These are phyloP conservation scores for Eremochloa ophiuroides DNA, from an alignment of 176 grass and related monocot species.

Conservation along the genomic window DNA sequence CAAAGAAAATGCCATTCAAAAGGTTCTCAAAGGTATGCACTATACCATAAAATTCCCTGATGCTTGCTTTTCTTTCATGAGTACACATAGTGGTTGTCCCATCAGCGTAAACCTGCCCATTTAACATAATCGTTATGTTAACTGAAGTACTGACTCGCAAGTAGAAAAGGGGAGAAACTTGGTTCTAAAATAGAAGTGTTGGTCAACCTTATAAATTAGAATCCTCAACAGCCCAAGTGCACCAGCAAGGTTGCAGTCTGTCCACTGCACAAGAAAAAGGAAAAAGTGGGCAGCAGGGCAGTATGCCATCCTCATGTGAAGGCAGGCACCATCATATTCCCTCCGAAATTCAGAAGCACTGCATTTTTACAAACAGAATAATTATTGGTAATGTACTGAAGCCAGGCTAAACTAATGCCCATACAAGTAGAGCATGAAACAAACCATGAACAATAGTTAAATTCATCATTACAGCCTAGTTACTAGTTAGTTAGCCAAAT, in stretches of 20 bases:
- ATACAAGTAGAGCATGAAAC: background rate
- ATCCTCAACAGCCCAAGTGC: slow-evolving; percentile 74
- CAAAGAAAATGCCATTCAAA: background rate
- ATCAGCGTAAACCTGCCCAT: slow-evolving; percentile 77
- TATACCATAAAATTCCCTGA: slow-evolving; percentile 89
- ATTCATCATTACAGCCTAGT: background rate
- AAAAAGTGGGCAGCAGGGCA: slow-evolving; percentile 86
- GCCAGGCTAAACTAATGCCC: background rate
- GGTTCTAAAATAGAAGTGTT: background rate
- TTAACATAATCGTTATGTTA: background rate
- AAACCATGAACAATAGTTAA: background rate
- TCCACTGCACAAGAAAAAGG: slow-evolving; percentile 88
- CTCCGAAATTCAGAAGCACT: slow-evolving; percentile 80
- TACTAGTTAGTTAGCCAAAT: background rate
- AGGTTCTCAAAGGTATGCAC: background rate
- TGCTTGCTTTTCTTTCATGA: slow-evolving; percentile 87
- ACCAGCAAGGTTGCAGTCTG: slow-evolving; percentile 87
- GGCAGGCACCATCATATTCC: slow-evolving; percentile 82
- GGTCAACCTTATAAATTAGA: slow-evolving; percentile 83
- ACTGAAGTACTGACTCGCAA: background rate
- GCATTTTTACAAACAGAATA: slow-evolving; percentile 30
- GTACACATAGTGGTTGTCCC: slow-evolving; percentile 92
- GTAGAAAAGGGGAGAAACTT: slow-evolving; percentile 4
- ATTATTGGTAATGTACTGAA: background rate
- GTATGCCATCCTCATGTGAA: slow-evolving; percentile 92